A percentile compares a stretch with the other conserved stretches of the same genome.
Conservation (phyloP, 805 yeast genomes). For the Metschnikowia picachoensis region DNA sequence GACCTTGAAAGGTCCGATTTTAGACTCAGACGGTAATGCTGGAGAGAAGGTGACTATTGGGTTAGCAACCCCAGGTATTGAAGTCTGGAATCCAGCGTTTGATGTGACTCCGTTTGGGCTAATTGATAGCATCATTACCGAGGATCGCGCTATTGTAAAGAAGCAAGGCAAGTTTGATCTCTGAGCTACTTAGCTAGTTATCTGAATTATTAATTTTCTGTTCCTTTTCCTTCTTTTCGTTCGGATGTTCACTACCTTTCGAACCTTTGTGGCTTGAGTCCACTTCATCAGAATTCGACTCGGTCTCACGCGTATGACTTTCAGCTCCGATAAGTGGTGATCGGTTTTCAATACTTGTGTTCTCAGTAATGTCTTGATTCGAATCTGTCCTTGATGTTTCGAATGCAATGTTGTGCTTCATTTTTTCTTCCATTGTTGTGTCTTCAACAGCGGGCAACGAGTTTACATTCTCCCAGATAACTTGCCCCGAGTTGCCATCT, state of each 20-base stretch:
- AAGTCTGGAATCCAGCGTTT: constrained; percentile 95
- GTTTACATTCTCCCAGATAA: constrained; percentile 58
- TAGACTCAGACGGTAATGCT: constrained; percentile 23
- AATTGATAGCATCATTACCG: constrained; percentile 89
- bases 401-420: constrained; percentile 35
- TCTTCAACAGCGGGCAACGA: constrained; percentile 49
- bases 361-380: too few species aligned
- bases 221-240: too few species aligned
- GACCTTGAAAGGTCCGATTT: constrained; percentile 58
- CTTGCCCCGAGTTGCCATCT: constrained; percentile 58
- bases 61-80: constrained; percentile 78
- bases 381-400: too few species aligned
- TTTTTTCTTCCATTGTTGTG: constrained; percentile 41
- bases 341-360: too few species aligned
- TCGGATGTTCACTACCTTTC: too few species aligned
- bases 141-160: constrained; percentile 35
- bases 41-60: constrained; percentile 53
- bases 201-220: constrained; percentile 1
- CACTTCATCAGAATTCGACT: too few species aligned
- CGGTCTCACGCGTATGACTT: too few species aligned
- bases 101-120: constrained; percentile 84
- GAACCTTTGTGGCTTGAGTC: too few species aligned
- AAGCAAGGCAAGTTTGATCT: constrained; percentile 10
- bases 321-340: too few species aligned
- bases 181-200: not conserved